Base-by-base conservation (phyloP, 768 basidiomycete genomes). In the Arthromyces matolae region DNA sequence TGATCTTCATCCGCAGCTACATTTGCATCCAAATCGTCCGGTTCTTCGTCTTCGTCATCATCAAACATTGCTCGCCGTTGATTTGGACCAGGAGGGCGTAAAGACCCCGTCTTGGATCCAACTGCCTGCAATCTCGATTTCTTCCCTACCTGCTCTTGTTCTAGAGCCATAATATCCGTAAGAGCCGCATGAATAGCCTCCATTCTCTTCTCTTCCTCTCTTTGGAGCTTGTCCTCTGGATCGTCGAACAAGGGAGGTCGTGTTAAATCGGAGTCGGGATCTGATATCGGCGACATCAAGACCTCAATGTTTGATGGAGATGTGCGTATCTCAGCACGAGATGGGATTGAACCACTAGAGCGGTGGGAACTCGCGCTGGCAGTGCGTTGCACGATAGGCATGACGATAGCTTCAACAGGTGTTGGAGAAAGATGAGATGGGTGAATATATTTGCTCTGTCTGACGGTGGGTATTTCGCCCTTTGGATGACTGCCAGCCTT, bases 131-230 rank as follows among this genome's bases (percentile, higher is more conserved):
- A n/a, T 22, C 29, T 56, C 5, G 39, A 38, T 34, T 13, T 16
- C 13, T 12, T 29, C 18, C 65, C 61, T n/a, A 52, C 50, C 45
- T 65, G 66, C 45, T 79, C 76, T 31, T 83, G 76, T 53, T 95
- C 90, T 32, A 86, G 73, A 3, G 92, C 91, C 59, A 99, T 93
- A 63, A 99, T 97, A 61, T 95, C 91, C 8, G 90, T 93, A 52
- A 99, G 71, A 4, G 96, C 96, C 7, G 93, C 93, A 58, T 93
- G 93, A 16, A 98, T 96, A 3, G 95, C 94, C 58, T 93, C 92
- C 82, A 98, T 96, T 31, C 92, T 77, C 55, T 86, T 77, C 42
- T 86, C 80, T 64, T 95, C 86, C 38, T 80, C 82, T 39, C 83
- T 76, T 38, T 85, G 82, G 52, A 69, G 70, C 50, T 74, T 79